Evolutionary conservation across 2,329 filamentous ascomycete species (phyloP).

Genomic region (Cryoendolithus antarcticus): DNA sequence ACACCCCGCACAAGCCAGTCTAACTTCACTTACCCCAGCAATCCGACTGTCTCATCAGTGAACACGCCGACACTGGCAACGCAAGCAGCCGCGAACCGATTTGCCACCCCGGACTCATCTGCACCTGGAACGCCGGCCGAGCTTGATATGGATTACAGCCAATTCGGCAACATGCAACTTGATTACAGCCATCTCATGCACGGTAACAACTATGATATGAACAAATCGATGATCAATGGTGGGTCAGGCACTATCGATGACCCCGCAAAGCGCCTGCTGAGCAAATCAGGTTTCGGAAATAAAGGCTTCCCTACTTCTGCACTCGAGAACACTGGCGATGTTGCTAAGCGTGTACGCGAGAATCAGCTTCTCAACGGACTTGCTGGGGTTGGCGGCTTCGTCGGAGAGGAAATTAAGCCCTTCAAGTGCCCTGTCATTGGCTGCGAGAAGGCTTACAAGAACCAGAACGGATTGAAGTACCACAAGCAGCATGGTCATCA

Average conservation of each 20-base stretch:
- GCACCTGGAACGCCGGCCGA: constrained; percentile 59
- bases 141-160: constrained; percentile 44
- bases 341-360: constrained; percentile 53
- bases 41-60: constrained; percentile 91
- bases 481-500: constrained; percentile 81
- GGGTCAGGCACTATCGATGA: constrained; percentile 60
- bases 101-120: constrained; percentile 53
- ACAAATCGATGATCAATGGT: constrained; percentile 40
- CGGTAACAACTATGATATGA: constrained; percentile 25
- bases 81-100: constrained; percentile 44
- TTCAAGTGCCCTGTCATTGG: constrained; percentile 97
- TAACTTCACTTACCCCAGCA: constrained; percentile 69
- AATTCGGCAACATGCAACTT: constrained; percentile 26
- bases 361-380: constrained; percentile 49
- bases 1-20: constrained; percentile 62
- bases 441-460: constrained; percentile 99
- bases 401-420: constrained; percentile 85
- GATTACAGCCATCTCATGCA: constrained; percentile 25
- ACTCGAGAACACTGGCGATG: constrained; percentile 63
- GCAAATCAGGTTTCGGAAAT: constrained; percentile 53
- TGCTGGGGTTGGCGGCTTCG: constrained; percentile 32
- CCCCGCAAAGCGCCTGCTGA: constrained; percentile 86
- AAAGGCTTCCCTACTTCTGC: constrained; percentile 40
- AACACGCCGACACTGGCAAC: constrained; percentile 87
- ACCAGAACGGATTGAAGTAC: constrained; percentile 96